Evolutionary conservation across 225 moss, liverwort and hornwort species (phyloP).

Genomic region (Thuidium tamariscinum): DNA sequence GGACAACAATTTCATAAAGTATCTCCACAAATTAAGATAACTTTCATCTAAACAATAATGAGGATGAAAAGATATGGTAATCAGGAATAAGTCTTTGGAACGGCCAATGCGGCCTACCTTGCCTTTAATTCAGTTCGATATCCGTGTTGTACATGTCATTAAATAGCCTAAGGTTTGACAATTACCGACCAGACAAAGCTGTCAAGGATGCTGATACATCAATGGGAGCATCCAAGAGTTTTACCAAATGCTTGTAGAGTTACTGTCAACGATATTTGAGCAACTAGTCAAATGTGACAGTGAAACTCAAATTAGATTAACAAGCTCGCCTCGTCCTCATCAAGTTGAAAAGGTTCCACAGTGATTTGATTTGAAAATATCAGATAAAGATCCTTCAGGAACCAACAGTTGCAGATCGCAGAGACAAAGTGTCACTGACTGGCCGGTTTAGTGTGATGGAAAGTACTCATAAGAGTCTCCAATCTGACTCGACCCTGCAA

Average conservation of each 20-base stretch:
- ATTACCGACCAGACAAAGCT: not conserved
- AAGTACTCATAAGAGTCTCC: not conserved
- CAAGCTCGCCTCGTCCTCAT: not conserved
- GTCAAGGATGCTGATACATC: not conserved
- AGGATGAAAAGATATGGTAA: not conserved
- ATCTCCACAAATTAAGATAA: too few species aligned
- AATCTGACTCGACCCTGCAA: slow-evolving; percentile 6
- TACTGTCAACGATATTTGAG: too few species aligned
- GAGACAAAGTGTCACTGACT: not conserved
- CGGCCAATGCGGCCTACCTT: not conserved
- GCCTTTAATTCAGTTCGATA: not conserved
- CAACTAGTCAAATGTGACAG: too few species aligned
- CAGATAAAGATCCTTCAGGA: not conserved
- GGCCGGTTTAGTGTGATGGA: not conserved
- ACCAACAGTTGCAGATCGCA: not conserved
- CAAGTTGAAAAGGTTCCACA: not conserved
- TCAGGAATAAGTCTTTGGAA: not conserved
- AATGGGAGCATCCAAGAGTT: not conserved
- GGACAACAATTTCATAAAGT: too few species aligned
- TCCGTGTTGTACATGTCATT: not conserved
- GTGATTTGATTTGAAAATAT: not conserved
- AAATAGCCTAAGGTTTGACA: not conserved
- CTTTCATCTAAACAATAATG: too few species aligned
- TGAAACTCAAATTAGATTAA: not conserved
- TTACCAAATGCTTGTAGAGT: too few species aligned